Evolutionary conservation across 2,329 filamentous ascomycete genomes (phyloP).

Genomic region (Sporothrix brasiliensis): DNA sequence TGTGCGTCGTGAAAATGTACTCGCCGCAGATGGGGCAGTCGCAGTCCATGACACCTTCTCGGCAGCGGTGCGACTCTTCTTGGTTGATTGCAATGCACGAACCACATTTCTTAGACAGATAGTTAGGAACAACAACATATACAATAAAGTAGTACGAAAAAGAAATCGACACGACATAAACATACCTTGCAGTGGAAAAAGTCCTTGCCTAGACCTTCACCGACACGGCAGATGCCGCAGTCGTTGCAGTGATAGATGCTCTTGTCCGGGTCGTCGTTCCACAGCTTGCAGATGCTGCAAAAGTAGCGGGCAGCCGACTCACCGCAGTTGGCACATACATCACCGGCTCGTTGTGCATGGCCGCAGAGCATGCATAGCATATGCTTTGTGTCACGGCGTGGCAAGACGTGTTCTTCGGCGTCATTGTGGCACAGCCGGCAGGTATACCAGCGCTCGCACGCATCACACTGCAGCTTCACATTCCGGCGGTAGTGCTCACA

Average conservation of each 20-base stretch:
- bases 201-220: constrained; percentile 89
- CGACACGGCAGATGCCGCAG: constrained; percentile 91
- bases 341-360: constrained; percentile 78
- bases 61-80: constrained; percentile 84
- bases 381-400: constrained; percentile 81
- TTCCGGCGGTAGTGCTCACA: constrained; percentile 95
- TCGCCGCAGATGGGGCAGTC: constrained; percentile 97
- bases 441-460: constrained; percentile 89
- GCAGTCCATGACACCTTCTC: constrained; percentile 91
- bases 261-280: constrained; percentile 90
- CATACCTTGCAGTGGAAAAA: constrained; percentile 87
- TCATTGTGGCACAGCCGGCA: constrained; percentile 94
- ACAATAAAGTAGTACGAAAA: neutral
- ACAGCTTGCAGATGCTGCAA: constrained; percentile 91
- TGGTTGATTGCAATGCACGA: constrained; percentile 92
- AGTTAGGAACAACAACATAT: neutral
- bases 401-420: constrained; percentile 74
- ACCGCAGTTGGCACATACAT: constrained; percentile 76
- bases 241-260: constrained; percentile 95
- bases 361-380: constrained; percentile 98
- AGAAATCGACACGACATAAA: constrained; percentile 19
- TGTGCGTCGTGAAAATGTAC: constrained; percentile 91
- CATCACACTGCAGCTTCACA: constrained; percentile 90
- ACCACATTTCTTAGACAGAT: constrained; percentile 70
- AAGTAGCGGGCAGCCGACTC: constrained; percentile 84